phyloP scores from a whole-genome alignment of 495 filamentous ascomycete species.

The Trichoderma erinaceum region DNA sequence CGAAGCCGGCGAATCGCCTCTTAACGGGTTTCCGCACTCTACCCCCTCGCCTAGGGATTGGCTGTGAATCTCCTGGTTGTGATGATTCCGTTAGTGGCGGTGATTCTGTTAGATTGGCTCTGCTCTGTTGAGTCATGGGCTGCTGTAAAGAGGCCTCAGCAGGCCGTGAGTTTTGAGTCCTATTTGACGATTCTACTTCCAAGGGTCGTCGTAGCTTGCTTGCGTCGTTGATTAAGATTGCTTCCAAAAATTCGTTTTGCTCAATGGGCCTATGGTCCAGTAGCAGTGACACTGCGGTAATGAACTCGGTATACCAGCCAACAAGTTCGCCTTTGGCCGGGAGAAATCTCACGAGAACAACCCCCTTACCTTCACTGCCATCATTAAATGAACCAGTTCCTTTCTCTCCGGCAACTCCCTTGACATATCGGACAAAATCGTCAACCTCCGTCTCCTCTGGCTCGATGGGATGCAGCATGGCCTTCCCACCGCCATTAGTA shows the following conservation, averaged over 20 bases:
- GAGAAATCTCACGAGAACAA: conserved; percentile 72
- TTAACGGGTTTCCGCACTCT: not conserved
- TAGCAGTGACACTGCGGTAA: conserved; percentile 56
- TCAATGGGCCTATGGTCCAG: conserved; percentile 78
- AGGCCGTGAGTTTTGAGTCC: not conserved
- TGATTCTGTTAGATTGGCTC: not conserved
- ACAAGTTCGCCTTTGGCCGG: conserved; percentile 52
- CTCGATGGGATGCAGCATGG: conserved; percentile 55
- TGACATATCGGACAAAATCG: conserved; percentile 74
- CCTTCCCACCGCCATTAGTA: conserved; percentile 75
- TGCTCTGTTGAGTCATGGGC: conserved; percentile 14
- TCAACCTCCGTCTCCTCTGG: conserved; percentile 63
- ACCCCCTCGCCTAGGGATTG: not conserved
- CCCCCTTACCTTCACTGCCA: conserved; percentile 57
- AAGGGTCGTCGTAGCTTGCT: conserved; percentile 61
- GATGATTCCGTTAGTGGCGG: not conserved
- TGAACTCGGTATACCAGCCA: conserved; percentile 65
- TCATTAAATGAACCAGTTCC: conserved; percentile 56
- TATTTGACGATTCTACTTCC: conserved; percentile 27
- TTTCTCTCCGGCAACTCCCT: conserved; percentile 65
- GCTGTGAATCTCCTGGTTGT: not conserved
- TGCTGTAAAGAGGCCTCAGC: not conserved
- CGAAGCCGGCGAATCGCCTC: conserved; percentile 18
- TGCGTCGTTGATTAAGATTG: conserved; percentile 73
- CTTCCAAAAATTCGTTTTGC: conserved; percentile 89